These are phyloP conservation scores for Rhinocladiella mackenziei DNA, from an alignment of 2,329 filamentous ascomycete genomes.

Conservation along the genomic window DNA sequence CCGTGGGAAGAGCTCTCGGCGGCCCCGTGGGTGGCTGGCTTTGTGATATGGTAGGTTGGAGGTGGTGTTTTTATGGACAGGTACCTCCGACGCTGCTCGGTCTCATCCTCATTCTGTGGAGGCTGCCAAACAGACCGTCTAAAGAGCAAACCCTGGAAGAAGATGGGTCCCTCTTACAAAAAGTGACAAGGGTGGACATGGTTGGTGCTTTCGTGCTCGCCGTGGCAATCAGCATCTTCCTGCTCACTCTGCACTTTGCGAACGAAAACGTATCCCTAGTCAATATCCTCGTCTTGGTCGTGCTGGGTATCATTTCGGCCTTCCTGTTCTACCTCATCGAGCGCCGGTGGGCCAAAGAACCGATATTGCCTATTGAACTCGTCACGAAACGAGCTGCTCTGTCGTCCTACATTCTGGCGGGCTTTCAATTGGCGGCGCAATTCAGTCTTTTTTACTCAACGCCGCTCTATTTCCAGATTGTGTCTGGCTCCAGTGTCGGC, in stretches of 20 bases:
- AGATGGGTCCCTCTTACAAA: constrained; percentile 4
- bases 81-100: constrained; percentile 52
- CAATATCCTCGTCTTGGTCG: background rate
- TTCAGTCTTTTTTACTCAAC: constrained; percentile 44
- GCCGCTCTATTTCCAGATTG: constrained; percentile 68
- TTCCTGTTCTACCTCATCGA: constrained; percentile 35
- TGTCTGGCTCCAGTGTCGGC: constrained; percentile 55
- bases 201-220: constrained; percentile 50
- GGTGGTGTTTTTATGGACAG: constrained; percentile 59
- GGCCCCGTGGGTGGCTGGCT: constrained; percentile 58
- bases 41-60: constrained; percentile 61
- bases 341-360: constrained; percentile 33
- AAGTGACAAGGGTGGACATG: constrained; percentile 56
- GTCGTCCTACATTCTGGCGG: constrained; percentile 51
- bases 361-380: constrained; percentile 37
- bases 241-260: constrained; percentile 49
- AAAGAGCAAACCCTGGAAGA: background rate
- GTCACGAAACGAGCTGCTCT: constrained; percentile 49
- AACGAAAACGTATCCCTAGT: background rate
- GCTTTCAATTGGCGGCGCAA: constrained; percentile 56
- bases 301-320: constrained; percentile 12
- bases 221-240: constrained; percentile 42
- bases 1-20: constrained; percentile 48
- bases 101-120: constrained; percentile 45
- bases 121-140: constrained; percentile 35